Evolutionary conservation across 768 basidiomycete species (phyloP), one percentile per base, ranked within the genome.

Genomic region (Lactifluus pinguis): DNA sequence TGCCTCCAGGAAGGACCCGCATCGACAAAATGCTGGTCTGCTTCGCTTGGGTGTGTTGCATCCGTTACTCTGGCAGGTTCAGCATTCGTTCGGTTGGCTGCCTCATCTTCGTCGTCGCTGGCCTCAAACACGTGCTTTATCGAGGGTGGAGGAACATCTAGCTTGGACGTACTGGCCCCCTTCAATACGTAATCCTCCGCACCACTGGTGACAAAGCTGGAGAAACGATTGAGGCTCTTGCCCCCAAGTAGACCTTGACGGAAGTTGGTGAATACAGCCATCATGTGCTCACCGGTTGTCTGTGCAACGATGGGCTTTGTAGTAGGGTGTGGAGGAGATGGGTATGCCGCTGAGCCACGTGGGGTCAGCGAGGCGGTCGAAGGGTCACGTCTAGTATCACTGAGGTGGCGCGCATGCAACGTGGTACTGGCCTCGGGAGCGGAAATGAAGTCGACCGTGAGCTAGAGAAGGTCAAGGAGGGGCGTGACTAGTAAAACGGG

Each of bases 151-250:
- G 66, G 42, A 2, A 57, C 17, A 9, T 66, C 62, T 7, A 68
- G 49, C 36, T 69, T 59, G 7, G 71, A 64, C 48, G 74, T 70
- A 1, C 74, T 71, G 30, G 73, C 76, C 4, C 90, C 90, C 53
- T 85, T 81, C n/a, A 92, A 78, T 8, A 92, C 79, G 75, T 84
- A 92, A 54, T 85, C 85, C 70, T 92, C 90, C 10, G 90, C 90
- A 39, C 90, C 90, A 60, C 86, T 89, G 7, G 87, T 89, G 14
- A 92, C 89, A 70, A 92, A 92, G 58, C 79, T 85, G 0, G 89
- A 90, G 73, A 92, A 92, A n/a, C 89, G 80, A 70, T 92, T 91
- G 56, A 92, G 72, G 49, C 82, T 83, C 72, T 85, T 90, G 10
- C 89, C 88, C 34, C 87, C 84, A 1, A 92, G 80, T 0, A 92